Evolutionary conservation across 2,329 filamentous ascomycete species (phyloP).

Genomic region (Xylaria sp.): DNA sequence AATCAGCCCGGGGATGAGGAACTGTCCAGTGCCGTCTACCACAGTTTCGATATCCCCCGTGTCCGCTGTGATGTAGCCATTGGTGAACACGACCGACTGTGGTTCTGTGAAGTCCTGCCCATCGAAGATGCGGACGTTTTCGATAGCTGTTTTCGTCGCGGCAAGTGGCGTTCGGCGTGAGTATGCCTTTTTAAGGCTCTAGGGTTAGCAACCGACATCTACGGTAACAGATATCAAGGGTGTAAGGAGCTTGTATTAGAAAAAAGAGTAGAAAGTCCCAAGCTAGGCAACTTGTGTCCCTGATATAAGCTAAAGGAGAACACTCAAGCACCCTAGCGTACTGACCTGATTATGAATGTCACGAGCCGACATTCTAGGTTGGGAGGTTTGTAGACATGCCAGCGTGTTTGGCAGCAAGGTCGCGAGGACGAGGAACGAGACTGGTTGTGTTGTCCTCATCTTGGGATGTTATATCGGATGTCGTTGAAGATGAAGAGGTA

Average conservation of each 20-base stretch:
- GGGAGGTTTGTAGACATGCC: slow-evolving; percentile 18
- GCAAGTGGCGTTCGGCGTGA: not conserved
- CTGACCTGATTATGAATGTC: slow-evolving; percentile 21
- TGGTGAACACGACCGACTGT: slow-evolving; percentile 37
- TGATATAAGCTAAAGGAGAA: not conserved
- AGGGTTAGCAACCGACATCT: not conserved
- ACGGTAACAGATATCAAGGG: not conserved
- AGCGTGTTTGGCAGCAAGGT: not conserved
- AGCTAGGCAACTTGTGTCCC: not conserved
- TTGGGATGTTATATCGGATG: slow-evolving; percentile 1
- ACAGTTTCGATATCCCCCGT: slow-evolving; percentile 24
- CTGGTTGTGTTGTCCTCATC: slow-evolving; percentile 12
- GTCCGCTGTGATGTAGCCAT: slow-evolving; percentile 36
- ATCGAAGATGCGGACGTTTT: slow-evolving; percentile 41
- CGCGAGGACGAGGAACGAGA: slow-evolving; percentile 5
- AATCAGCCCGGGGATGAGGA: slow-evolving; percentile 49
- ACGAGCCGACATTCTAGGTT: slow-evolving; percentile 10
- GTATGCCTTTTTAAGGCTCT: not conserved
- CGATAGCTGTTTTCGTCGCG: slow-evolving; percentile 36
- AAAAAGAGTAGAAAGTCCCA: not conserved
- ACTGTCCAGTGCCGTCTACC: slow-evolving; percentile 44
- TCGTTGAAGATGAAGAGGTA: not conserved
- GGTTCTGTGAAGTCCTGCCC: slow-evolving; percentile 34
- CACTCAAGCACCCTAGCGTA: not conserved
- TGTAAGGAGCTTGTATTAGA: not conserved